These are phyloP conservation scores for Symbiodinium natans DNA, from an alignment of 73 alveolate species.

Conservation along the genomic window DNA sequence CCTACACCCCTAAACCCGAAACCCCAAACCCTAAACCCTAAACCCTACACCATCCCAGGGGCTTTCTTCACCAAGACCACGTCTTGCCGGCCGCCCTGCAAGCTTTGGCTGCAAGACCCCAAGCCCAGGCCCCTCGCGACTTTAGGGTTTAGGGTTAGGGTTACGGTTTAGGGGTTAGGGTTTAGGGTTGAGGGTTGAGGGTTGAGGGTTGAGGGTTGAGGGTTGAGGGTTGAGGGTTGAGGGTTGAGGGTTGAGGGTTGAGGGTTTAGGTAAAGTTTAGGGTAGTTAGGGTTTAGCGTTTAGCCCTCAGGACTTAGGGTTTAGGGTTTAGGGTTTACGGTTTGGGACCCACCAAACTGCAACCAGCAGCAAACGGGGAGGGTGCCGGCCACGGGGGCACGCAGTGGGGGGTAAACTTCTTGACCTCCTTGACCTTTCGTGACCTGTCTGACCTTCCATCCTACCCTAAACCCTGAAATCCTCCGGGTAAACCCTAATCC, in stretches of 20 bases:
- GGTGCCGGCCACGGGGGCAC: too few species aligned
- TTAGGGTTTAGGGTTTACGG: neutral
- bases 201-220: neutral
- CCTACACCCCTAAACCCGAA: neutral
- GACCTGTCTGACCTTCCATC: neutral
- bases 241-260: neutral
- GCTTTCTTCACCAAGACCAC: slow-evolving; percentile 73
- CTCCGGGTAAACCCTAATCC: too few species aligned
- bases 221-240: neutral
- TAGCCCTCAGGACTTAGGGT: neutral
- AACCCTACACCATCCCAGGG: neutral
- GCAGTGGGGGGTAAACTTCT: too few species aligned
- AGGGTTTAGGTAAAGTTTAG: too few species aligned
- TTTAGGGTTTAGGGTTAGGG: too few species aligned
- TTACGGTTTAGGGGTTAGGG: too few species aligned
- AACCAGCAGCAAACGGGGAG: too few species aligned
- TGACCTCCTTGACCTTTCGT: too few species aligned
- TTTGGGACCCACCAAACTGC: too few species aligned
- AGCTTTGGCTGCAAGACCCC: too few species aligned
- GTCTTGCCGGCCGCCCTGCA: slow-evolving; percentile 22
- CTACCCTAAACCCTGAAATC: neutral
- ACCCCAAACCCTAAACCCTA: neutral
- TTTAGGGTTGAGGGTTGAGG: neutral
- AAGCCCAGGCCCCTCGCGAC: too few species aligned
- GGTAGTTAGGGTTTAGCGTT: too few species aligned